Conservation (phyloP, 208 protist species). For the Crithidia fasciculata region DNA sequence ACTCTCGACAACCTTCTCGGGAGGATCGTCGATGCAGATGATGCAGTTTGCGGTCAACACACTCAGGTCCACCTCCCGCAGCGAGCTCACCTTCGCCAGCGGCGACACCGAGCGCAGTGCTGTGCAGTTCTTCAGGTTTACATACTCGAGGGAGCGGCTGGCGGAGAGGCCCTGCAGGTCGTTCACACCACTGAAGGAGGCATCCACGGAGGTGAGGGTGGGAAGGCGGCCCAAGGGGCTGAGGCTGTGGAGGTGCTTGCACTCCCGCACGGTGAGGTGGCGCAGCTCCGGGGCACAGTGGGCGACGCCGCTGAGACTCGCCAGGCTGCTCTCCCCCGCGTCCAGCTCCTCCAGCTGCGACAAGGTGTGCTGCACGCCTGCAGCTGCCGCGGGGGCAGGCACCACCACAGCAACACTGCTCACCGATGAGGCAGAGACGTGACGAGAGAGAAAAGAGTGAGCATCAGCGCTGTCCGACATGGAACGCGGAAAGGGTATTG, state of each 20-base stretch:
- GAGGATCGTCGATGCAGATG: constrained; percentile 5
- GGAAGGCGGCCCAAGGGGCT: constrained; percentile 20
- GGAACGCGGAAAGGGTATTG: neutral
- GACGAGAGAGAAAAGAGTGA: neutral
- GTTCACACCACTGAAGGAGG: constrained; percentile 21
- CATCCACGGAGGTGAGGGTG: constrained; percentile 18
- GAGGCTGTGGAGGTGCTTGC: constrained; percentile 26
- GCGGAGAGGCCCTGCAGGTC: constrained; percentile 23
- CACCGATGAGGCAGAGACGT: neutral
- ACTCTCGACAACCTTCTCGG: neutral
- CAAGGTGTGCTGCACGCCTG: neutral
- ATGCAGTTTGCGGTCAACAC: constrained; percentile 14
- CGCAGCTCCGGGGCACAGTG: constrained; percentile 24
- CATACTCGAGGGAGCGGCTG: constrained; percentile 22
- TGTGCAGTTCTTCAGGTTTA: constrained; percentile 32
- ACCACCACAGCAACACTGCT: neutral
- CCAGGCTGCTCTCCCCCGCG: constrained; percentile 24
- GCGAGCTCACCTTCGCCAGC: constrained; percentile 23
- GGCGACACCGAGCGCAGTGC: constrained; percentile 25
- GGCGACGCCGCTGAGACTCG: constrained; percentile 3
- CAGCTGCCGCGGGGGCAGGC: neutral
- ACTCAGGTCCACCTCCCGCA: constrained; percentile 30
- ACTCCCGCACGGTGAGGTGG: constrained; percentile 26
- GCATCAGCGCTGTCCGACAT: neutral
- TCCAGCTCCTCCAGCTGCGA: constrained; percentile 29